Percentiles rank a stretch among this genome's conserved stretches.
These are phyloP conservation scores for Naegleria gruberi DNA, from an alignment of 208 protist species.

Conservation along the genomic window DNA sequence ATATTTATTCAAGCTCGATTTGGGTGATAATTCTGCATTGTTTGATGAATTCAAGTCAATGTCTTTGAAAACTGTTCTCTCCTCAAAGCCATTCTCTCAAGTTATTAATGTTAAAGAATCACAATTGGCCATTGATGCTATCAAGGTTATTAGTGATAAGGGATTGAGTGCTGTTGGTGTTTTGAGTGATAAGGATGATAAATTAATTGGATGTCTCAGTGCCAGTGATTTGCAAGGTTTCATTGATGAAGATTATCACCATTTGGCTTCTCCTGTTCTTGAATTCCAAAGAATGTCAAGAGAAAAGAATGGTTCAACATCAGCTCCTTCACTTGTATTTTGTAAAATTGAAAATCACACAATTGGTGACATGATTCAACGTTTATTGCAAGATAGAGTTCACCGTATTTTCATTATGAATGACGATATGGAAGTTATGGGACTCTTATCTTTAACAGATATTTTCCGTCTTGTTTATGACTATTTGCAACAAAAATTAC, in stretches of 20 bases:
- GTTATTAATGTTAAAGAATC: background rate
- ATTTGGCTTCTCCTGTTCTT: background rate
- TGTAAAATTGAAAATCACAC: background rate
- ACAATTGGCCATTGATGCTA: slow-evolving; percentile 10
- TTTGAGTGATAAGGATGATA: background rate
- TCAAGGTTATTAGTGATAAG: background rate
- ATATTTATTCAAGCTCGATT: background rate
- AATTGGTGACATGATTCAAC: background rate
- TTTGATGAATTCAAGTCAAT: background rate
- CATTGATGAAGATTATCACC: slow-evolving; percentile 6
- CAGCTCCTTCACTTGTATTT: background rate
- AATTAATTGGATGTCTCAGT: background rate
- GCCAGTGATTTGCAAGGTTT: slow-evolving; percentile 16
- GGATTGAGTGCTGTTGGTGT: background rate
- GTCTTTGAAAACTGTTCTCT: background rate
- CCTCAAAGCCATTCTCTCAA: background rate
- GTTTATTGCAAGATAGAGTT: background rate
- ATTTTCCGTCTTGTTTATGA: background rate
- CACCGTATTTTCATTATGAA: slow-evolving; percentile 6
- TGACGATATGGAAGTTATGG: background rate
- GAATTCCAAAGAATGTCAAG: background rate
- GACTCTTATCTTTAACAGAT: background rate
- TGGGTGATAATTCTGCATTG: background rate
- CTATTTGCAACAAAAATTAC: background rate
- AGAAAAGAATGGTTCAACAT: background rate